phyloP scores from a whole-genome alignment of 345 rosid genomes.

The Bruguiera parviflora region DNA sequence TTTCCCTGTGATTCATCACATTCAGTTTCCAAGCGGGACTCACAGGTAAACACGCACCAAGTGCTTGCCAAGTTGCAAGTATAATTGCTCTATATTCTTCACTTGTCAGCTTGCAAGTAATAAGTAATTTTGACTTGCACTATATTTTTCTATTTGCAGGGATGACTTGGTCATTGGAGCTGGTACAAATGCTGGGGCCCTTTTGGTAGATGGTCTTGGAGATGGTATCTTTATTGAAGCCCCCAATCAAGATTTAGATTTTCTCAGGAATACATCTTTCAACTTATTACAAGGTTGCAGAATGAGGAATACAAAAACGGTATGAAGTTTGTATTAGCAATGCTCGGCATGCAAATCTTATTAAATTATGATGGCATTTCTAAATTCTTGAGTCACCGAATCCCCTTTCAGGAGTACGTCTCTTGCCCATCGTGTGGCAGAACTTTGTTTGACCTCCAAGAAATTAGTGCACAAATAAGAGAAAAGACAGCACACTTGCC shows the following conservation, averaged over 20 bases:
- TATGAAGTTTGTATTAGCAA: constrained; percentile 24
- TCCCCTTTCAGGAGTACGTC: constrained; percentile 68
- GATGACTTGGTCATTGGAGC: constrained; percentile 92
- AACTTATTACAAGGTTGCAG: constrained; percentile 97
- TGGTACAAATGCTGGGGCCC: constrained; percentile 79
- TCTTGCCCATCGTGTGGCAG: constrained; percentile 98
- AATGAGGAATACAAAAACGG: constrained; percentile 98
- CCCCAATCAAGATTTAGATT: constrained; percentile 79
- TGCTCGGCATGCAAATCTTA: background rate
- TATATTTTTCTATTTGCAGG: constrained; percentile 41
- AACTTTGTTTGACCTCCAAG: constrained; percentile 96
- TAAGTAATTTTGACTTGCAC: constrained; percentile 9
- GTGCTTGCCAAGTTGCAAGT: background rate
- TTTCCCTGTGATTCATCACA: constrained; percentile 92
- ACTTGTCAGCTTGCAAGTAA: too few relatives aligned
- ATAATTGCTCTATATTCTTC: too few relatives aligned
- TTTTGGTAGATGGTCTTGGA: constrained; percentile 95
- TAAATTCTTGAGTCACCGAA: constrained; percentile 3
- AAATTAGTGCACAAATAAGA: constrained; percentile 86
- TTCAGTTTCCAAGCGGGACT: constrained; percentile 62
- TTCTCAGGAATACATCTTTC: constrained; percentile 84
- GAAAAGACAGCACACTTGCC: constrained; percentile 95
- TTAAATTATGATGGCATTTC: constrained; percentile 1
- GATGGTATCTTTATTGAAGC: constrained; percentile 91
- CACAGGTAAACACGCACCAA: constrained; percentile 53